These are phyloP conservation scores for Penicillium cinerascens DNA, from an alignment of 495 filamentous ascomycete genomes.

Conservation along the genomic window DNA sequence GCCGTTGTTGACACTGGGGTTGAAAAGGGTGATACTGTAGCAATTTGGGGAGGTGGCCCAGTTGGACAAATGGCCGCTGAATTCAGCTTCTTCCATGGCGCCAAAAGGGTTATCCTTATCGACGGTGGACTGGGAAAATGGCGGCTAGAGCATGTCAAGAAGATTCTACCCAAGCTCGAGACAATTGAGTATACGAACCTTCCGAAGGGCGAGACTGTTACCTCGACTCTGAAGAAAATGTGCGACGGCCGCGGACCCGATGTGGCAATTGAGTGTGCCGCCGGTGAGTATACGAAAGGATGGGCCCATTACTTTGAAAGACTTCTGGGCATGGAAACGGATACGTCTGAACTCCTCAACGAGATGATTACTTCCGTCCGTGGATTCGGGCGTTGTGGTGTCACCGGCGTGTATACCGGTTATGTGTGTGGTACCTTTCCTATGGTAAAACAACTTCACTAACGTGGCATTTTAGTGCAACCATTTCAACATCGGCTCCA, in stretches of 20 bases:
- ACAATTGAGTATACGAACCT: conserved; percentile 54
- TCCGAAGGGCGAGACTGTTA: conserved; percentile 55
- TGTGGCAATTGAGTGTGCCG: conserved; percentile 75
- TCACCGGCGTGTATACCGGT: conserved; percentile 79
- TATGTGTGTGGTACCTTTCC: conserved; percentile 51
- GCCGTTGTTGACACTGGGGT: conserved; percentile 3
- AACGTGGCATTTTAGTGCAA: conserved; percentile 51
- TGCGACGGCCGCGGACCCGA: conserved; percentile 62
- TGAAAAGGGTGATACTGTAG: conserved; percentile 10
- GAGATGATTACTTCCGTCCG: conserved; percentile 76
- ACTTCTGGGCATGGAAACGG: conserved; percentile 70
- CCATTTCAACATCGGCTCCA: conserved; percentile 74
- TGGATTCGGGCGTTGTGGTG: conserved; percentile 68
- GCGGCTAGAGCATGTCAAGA: conserved; percentile 62
- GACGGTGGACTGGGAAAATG: conserved; percentile 62
- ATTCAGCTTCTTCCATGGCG: conserved; percentile 68
- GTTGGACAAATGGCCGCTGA: conserved; percentile 75
- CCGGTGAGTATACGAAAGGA: conserved; percentile 79
- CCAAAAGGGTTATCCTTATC: conserved; percentile 71
- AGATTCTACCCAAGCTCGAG: conserved; percentile 60
- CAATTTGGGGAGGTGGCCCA: conserved; percentile 65
- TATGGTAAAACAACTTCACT: neutral
- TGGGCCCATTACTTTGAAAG: conserved; percentile 76
- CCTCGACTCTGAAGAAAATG: conserved; percentile 67
- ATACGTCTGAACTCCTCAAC: conserved; percentile 80